Evolutionary conservation across 345 rosid genomes (phyloP), one percentile per base, ranked within the genome.

Genomic region (Rhodomyrtus tomentosa): DNA sequence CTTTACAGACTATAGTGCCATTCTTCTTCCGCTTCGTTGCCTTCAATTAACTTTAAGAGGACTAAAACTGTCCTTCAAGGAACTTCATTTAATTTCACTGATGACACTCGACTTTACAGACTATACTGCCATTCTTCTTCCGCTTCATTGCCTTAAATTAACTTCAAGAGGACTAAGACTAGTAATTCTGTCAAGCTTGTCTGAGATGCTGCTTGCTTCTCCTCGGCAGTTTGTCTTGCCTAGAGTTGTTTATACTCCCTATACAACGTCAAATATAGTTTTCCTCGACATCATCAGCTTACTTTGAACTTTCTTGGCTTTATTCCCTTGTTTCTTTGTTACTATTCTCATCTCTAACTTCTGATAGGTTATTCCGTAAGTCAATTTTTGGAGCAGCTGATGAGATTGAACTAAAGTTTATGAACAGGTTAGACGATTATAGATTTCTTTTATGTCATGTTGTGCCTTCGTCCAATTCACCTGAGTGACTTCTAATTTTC

Each of bases 361-460:
- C 51, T 85, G 80, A 45, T 85, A 97, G 99, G 94, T 86, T 97
- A 84, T 97, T 97, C 85, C 98, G 99, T 38, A 97, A 95, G 89
- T 94, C 92, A 49, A 95, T 97, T 82, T 95, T 97, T 87, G 99
- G 99, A 14, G 96, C 89, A 76, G 98, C 99, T 20, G 99, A 97
- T 93, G 99, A 95, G 88, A 93, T 97, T 50, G 99, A 97, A 86
- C 85, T 97, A 88, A 97, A 87, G 93, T 97, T 97, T 87, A 80
- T 97, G 98, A 92, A 94, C 94, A 97, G 99, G 99, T 97, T 24
- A 25, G 87, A 58, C 1, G 6, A 36, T 36, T 10, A 4, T 68
- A 36, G 45, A 68, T 68, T 68, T 68, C 45, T 2, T 68, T 68
- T 68, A 42, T 36, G 22, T 40, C 38, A 68, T 18, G 76, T 68